Conservation (phyloP, 2,329 filamentous ascomycete species). For the Penicillium polonicum region DNA sequence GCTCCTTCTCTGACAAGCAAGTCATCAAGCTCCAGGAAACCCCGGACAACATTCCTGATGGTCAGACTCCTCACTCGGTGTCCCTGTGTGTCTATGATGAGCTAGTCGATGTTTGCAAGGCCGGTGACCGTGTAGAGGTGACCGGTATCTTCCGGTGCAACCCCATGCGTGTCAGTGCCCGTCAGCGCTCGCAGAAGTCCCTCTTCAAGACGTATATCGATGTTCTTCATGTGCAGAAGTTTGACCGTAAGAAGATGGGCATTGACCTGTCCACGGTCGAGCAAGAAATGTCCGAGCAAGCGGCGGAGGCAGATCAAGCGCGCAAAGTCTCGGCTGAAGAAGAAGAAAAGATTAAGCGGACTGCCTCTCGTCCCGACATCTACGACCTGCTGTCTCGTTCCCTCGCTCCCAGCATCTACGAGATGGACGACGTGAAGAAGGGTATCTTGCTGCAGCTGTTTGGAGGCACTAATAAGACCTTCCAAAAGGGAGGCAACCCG, state of each 20-base stretch:
- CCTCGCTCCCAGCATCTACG: conserved; percentile 90
- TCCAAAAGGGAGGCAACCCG: conserved; percentile 92
- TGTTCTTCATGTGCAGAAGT: conserved; percentile 91
- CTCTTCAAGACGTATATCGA: conserved; percentile 98
- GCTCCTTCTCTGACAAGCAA: conserved; percentile 93
- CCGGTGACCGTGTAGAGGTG: conserved; percentile 91
- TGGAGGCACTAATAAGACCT: conserved; percentile 96
- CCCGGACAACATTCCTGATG: conserved; percentile 88
- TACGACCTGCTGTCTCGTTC: conserved; percentile 91
- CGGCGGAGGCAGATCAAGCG: conserved; percentile 72
- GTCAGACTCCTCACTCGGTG: conserved; percentile 95
- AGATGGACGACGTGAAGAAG: conserved; percentile 99
- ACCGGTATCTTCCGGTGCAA: conserved; percentile 97
- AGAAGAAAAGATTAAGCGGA: conserved; percentile 81
- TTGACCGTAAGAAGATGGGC: conserved; percentile 91
- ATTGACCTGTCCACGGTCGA: conserved; percentile 87
- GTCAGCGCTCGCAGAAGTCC: conserved; percentile 87
- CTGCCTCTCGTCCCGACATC: conserved; percentile 76
- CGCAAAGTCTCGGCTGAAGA: conserved; percentile 83
- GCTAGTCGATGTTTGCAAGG: conserved; percentile 95
- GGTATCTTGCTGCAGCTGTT: conserved; percentile 95
- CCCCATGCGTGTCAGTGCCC: conserved; percentile 88
- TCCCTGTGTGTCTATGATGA: conserved; percentile 96
- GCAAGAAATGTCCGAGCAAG: conserved; percentile 72
- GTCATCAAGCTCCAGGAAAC: conserved; percentile 99